Evolutionary conservation across 192 early-diverging fungal species (phyloP), one percentile per base, ranked within the genome.

Genomic region (Coemansia brasiliensis): DNA sequence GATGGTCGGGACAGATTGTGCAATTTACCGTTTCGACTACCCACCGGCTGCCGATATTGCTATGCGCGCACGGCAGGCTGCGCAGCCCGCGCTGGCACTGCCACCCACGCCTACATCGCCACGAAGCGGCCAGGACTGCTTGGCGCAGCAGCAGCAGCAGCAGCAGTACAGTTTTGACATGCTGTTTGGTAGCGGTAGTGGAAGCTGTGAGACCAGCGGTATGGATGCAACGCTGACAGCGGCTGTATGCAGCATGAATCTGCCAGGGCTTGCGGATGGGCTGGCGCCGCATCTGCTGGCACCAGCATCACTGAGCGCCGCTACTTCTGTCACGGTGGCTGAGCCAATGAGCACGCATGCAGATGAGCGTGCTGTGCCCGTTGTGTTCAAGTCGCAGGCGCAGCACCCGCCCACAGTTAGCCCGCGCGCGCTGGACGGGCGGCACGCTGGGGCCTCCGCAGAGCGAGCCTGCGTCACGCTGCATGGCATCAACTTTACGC

Each of bases 1-100:
- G 6, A 88, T 96, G 66, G 91, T 96, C 7, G 90, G 93, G 26
- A 91, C 90, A 0, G 90, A 74, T 50, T 80, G 65, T 42, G 59
- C 78, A n/a, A 63, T 67, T 49, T 74, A 69, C 57, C 61, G 69
- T 40, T 76, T 72, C 43, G 76, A 73, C 52, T 71, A 71, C 45
- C 74, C 74, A 8, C 37, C 57, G 3, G 17, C 57, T 8, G 20
- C 63, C 7, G 64, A 63, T 12, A 59, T 79, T 20, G 27, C 61
- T 29, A 25, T 41, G 20, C 61, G 50, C 29, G 56, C 64, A 5
- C 70, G 57, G 38, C 56, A 74, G 38, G 16, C 55, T 3, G 40
- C 35, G 16, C 15, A 41, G 9, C 22, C 56, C 24, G 43, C 43
- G 5, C 79, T 63, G 44, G 63, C 63, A 3, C 52, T 80, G 26